Evolutionary conservation across 2,329 filamentous ascomycete species (phyloP).

Genomic region (Scytalidium sp.): DNA sequence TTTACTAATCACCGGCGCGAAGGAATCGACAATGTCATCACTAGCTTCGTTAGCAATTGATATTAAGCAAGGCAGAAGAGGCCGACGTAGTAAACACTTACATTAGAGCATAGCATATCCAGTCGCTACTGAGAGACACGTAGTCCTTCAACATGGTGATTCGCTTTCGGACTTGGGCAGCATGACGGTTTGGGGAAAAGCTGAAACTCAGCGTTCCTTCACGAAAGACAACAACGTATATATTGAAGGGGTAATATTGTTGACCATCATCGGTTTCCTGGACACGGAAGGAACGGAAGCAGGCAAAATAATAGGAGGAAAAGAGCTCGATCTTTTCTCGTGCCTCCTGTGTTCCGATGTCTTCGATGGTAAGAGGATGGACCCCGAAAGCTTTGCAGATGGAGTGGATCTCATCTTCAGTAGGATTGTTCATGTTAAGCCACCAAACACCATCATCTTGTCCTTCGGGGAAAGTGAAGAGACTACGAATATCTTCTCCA

Average conservation of each 20-base stretch:
- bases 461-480: constrained; percentile 70
- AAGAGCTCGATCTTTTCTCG: constrained; percentile 99
- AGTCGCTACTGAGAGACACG: constrained; percentile 90
- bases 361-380: constrained; percentile 92
- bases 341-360: constrained; percentile 92
- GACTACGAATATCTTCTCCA: constrained; percentile 82
- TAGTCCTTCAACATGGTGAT: constrained; percentile 94
- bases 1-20: constrained; percentile 83
- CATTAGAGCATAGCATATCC: constrained; percentile 99
- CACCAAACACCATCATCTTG: constrained; percentile 88
- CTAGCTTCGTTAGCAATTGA: constrained; percentile 40
- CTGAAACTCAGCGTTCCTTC: constrained; percentile 95
- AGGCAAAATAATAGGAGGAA: constrained; percentile 96
- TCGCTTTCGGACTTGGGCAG: constrained; percentile 82
- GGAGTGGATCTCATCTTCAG: constrained; percentile 80
- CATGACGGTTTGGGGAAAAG: constrained; percentile 83
- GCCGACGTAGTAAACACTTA: constrained; percentile 41
- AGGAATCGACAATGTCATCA: constrained; percentile 96
- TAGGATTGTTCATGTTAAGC: constrained; percentile 90
- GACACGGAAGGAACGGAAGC: constrained; percentile 86
- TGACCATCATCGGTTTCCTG: constrained; percentile 75
- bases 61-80: not conserved
- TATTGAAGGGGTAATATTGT: constrained; percentile 91
- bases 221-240: constrained; percentile 95
- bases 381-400: constrained; percentile 95